Evolutionary conservation across 805 yeast species (phyloP).

Genomic region (Metschnikowia borealis): DNA sequence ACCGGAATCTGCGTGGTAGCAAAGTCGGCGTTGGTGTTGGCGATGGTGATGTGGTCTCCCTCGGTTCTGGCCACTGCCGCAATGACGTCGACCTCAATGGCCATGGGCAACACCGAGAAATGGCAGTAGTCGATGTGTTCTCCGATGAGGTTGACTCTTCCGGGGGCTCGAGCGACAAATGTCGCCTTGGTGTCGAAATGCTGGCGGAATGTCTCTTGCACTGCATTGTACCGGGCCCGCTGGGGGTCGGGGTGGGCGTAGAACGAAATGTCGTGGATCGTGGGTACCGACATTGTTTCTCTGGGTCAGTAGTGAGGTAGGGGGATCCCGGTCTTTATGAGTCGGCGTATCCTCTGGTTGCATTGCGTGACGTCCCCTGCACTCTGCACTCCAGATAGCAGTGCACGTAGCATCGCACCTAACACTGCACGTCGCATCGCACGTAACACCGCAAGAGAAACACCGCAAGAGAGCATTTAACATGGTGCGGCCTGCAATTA

Average conservation of each 20-base stretch:
- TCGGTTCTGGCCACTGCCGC: slow-evolving; percentile 40
- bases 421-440: neutral
- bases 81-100: slow-evolving; percentile 59
- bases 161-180: slow-evolving; percentile 63
- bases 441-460: no score
- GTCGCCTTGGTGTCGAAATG: slow-evolving; percentile 33
- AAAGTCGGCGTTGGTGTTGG: slow-evolving; percentile 35
- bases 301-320: neutral
- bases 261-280: slow-evolving; percentile 30
- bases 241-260: slow-evolving; percentile 30
- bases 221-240: slow-evolving; percentile 23
- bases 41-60: slow-evolving; percentile 23
- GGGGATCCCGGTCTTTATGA: neutral
- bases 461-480: no score
- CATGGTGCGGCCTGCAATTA: neutral
- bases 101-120: slow-evolving; percentile 70
- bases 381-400: neutral
- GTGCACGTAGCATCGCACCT: neutral
- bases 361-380: neutral
- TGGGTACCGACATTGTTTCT: slow-evolving; percentile 25
- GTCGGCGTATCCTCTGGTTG: no score
- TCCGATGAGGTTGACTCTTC: slow-evolving; percentile 70
- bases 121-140: slow-evolving; percentile 71
- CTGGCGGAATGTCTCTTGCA: slow-evolving; percentile 22
- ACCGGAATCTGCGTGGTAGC: slow-evolving; percentile 38